A percentile compares a stretch with the other conserved stretches of the same genome.
These are phyloP conservation scores for Musa balbisiana DNA, from an alignment of 202 grass and related monocot species.

Conservation along the genomic window DNA sequence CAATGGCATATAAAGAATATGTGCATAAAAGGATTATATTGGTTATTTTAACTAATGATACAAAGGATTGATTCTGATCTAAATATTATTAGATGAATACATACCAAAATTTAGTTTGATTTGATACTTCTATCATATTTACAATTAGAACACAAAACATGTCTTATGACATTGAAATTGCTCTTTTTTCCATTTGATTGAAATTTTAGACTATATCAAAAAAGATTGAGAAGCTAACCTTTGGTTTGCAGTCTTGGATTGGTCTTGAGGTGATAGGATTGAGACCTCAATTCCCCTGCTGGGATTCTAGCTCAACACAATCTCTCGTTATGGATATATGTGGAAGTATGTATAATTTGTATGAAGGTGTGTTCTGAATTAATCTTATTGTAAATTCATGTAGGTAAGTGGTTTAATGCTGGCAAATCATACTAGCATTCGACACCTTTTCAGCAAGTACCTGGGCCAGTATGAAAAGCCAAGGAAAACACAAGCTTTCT, in stretches of 20 bases:
- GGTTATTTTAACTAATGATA: no score
- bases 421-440: slow-evolving; percentile 94
- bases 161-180: neutral
- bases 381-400: slow-evolving; percentile 10
- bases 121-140: neutral
- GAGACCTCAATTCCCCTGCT: neutral
- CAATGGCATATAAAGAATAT: no score
- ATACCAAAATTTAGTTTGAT: neutral
- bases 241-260: neutral
- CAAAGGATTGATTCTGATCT: no score
- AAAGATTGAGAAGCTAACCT: neutral
- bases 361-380: neutral
- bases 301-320: neutral
- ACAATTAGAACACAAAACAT: neutral
- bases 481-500: slow-evolving; percentile 93
- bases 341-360: no score
- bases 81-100: neutral
- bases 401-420: slow-evolving; percentile 97
- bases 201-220: no score
- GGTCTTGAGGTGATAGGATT: neutral
- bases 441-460: slow-evolving; percentile 87
- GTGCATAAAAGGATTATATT: no score
- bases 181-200: neutral
- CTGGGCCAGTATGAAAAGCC: slow-evolving; percentile 78
- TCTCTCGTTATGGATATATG: neutral